A percentile compares a stretch with the other conserved stretches of the same genome.
Evolutionary conservation across 192 early-diverging fungal genomes (phyloP).

Genomic region (Funneliformis mosseae): DNA sequence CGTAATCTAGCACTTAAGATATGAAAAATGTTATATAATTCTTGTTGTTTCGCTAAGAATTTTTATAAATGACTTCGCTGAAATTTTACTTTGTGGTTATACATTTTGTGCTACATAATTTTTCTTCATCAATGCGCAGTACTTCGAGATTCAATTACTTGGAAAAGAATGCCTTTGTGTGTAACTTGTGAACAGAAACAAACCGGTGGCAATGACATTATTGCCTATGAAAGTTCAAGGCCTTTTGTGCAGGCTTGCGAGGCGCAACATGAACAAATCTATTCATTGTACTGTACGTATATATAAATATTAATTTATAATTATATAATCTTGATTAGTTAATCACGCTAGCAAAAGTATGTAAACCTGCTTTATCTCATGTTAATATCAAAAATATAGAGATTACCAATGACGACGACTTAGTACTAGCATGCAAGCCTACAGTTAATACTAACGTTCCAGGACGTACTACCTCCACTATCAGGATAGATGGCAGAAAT

Average conservation of each 20-base stretch:
- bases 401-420: not conserved
- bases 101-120: no score
- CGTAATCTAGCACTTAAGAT: no score
- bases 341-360: not conserved
- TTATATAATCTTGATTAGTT: not conserved
- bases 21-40: no score
- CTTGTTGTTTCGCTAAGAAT: no score
- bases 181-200: slow-evolving; percentile 55
- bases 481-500: no score
- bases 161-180: slow-evolving; percentile 65
- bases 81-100: no score
- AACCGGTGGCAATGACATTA: not conserved
- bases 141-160: no score
- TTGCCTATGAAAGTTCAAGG: not conserved
- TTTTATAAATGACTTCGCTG: no score
- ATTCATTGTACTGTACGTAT: not conserved
- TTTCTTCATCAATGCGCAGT: no score
- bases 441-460: not conserved
- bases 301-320: not conserved
- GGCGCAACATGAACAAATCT: not conserved
- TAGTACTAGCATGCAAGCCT: not conserved
- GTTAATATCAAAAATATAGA: not conserved
- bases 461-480: not conserved
- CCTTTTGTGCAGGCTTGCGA: slow-evolving; percentile 5
- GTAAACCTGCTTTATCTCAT: not conserved